A percentile compares a stretch with the other conserved stretches of the same genome.
These are phyloP conservation scores for Colletotrichum lentis DNA, from an alignment of 2,329 filamentous ascomycete species.

Conservation along the genomic window DNA sequence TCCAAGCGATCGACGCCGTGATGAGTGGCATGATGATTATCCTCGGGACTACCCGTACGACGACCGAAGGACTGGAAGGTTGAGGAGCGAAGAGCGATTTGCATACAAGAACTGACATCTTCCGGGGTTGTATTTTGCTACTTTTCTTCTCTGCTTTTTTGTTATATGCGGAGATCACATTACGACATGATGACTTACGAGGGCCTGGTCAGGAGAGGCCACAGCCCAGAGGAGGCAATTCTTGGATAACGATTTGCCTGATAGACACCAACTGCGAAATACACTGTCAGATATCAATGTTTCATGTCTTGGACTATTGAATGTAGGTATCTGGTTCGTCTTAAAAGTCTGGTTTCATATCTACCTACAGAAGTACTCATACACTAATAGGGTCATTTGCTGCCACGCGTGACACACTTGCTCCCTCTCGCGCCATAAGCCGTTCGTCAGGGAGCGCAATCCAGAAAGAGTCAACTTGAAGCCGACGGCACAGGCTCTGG, in stretches of 20 bases:
- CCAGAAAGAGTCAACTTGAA: background rate
- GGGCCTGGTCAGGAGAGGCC: background rate
- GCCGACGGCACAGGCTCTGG: background rate
- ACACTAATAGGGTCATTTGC: background rate
- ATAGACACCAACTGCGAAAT: background rate
- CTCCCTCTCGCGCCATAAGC: background rate
- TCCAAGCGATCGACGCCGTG: constrained; percentile 37
- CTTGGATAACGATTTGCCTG: background rate
- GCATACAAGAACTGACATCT: constrained; percentile 21
- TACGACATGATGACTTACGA: constrained; percentile 10
- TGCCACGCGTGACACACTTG: background rate
- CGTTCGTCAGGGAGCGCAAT: background rate
- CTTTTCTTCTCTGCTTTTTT: background rate
- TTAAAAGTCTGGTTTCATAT: background rate
- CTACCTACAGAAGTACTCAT: constrained; percentile 3
- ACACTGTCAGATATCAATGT: background rate
- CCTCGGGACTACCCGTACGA: constrained; percentile 42
- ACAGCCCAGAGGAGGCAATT: background rate
- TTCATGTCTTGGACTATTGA: background rate
- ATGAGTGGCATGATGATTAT: constrained; percentile 42
- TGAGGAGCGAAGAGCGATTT: constrained; percentile 32
- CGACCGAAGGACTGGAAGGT: constrained; percentile 24
- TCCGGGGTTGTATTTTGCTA: too few relatives aligned
- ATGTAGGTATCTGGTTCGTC: background rate
- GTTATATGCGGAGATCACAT: background rate